phyloP scores from a whole-genome alignment of 768 basidiomycete species.

The Gautieria morchelliformis region DNA sequence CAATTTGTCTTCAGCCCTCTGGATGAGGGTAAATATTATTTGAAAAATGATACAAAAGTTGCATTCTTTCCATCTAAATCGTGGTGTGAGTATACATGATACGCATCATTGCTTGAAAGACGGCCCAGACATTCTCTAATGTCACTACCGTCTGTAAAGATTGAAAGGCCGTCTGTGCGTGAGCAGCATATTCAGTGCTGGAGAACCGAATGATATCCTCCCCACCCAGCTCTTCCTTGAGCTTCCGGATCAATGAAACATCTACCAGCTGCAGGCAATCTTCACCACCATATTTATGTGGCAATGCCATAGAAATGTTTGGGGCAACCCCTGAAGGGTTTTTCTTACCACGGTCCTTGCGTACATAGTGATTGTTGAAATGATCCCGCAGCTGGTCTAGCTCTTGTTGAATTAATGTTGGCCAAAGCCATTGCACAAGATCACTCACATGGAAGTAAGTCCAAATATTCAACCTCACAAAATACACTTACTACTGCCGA shows the following conservation, averaged over 20 bases:
- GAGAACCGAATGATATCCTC: conserved; percentile 24
- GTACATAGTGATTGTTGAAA: conserved; percentile 20
- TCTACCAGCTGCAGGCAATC: conserved; percentile 22
- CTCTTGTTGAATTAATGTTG: conserved; percentile 12
- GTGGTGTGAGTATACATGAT: background rate
- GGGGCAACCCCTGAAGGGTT: conserved; percentile 28
- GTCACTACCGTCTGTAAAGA: conserved; percentile 14
- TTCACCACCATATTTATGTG: conserved; percentile 17
- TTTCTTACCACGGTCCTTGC: conserved; percentile 23
- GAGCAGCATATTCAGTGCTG: conserved; percentile 16
- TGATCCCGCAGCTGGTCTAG: conserved; percentile 11
- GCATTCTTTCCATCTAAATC: too few relatives aligned
- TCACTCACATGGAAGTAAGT: conserved; percentile 1
- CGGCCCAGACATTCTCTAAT: conserved; percentile 21
- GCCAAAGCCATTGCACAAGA: conserved; percentile 19
- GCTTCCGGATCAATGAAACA: conserved; percentile 14
- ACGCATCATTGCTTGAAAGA: conserved; percentile 16
- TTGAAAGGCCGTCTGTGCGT: conserved; percentile 15
- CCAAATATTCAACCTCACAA: background rate
- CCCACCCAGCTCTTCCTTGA: conserved; percentile 25
- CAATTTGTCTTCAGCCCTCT: too few relatives aligned
- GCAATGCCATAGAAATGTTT: conserved; percentile 23
- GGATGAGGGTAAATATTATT: too few relatives aligned
- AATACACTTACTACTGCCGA: conserved; percentile 21
- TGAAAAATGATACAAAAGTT: too few relatives aligned